Evolutionary conservation across 495 filamentous ascomycete species (phyloP).

Genomic region (Cercophora sp.): DNA sequence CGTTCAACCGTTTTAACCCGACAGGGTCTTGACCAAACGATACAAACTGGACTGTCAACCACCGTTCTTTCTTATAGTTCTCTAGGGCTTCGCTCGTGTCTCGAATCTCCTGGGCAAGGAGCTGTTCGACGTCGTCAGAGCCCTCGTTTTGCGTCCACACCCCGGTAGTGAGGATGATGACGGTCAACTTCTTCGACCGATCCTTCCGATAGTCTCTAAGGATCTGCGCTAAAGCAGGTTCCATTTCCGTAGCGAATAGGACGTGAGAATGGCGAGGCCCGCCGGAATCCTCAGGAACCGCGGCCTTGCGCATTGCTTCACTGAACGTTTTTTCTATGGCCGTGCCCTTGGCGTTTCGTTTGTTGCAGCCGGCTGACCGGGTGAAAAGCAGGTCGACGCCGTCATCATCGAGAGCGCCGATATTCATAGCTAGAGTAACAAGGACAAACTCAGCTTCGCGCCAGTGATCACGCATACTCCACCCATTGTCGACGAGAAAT

Average conservation of each 20-base stretch:
- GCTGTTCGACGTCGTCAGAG: constrained; percentile 8
- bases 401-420: constrained; percentile 21
- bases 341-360: not conserved
- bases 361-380: constrained; percentile 4
- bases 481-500: constrained; percentile 26
- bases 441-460: constrained; percentile 17
- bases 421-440: constrained; percentile 26
- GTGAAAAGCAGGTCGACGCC: constrained; percentile 27
- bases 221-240: not conserved
- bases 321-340: not conserved
- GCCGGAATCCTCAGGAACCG: no score
- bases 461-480: constrained; percentile 22
- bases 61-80: constrained; percentile 12
- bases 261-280: no score
- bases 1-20: constrained; percentile 19
- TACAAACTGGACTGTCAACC: constrained; percentile 28
- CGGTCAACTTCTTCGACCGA: constrained; percentile 14
- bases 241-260: not conserved
- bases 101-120: constrained; percentile 6
- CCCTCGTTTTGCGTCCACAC: constrained; percentile 18
- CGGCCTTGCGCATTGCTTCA: not conserved
- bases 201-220: not conserved
- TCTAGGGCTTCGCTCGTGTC: constrained; percentile 4
- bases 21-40: constrained; percentile 29
- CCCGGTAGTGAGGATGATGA: constrained; percentile 31